Conservation (phyloP, 2,329 filamentous ascomycete species). For the Cercospora nicotianae region DNA sequence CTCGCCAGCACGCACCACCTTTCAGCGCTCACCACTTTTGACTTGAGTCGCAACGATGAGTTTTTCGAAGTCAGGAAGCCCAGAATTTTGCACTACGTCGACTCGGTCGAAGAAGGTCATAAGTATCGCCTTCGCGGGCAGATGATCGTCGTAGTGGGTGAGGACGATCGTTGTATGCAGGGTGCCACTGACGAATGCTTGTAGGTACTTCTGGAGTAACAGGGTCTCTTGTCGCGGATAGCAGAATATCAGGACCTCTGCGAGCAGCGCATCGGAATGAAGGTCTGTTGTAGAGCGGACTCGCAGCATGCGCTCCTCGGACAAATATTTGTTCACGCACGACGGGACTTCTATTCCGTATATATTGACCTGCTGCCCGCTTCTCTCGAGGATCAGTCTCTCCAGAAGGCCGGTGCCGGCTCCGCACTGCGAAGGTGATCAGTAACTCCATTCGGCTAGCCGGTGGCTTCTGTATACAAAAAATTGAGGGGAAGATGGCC, state of each 20-base stretch:
- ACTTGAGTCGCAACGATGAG: constrained; percentile 23
- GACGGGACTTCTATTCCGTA: constrained; percentile 52
- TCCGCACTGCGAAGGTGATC: constrained; percentile 12
- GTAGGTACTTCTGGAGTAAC: constrained; percentile 49
- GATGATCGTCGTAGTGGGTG: constrained; percentile 47
- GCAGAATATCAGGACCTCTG: constrained; percentile 53
- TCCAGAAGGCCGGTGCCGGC: constrained; percentile 52
- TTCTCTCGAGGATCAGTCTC: constrained; percentile 41
- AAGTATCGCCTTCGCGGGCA: constrained; percentile 22
- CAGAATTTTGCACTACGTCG: constrained; percentile 14
- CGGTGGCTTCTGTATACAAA: not conserved
- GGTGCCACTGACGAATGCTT: constrained; percentile 33
- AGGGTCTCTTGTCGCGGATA: constrained; percentile 52
- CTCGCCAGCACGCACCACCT: constrained; percentile 2
- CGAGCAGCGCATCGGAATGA: constrained; percentile 44
- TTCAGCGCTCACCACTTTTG: constrained; percentile 5
- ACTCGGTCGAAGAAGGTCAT: constrained; percentile 17
- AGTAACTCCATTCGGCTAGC: constrained; percentile 9
- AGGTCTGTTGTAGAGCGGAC: constrained; percentile 50
- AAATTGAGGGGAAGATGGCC: constrained; percentile 14
- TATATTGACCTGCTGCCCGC: constrained; percentile 34
- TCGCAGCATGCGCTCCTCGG: constrained; percentile 42
- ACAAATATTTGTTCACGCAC: constrained; percentile 49
- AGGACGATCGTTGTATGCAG: constrained; percentile 46
- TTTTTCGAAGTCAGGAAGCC: constrained; percentile 27